Percentiles rank a stretch among this genome's conserved stretches.
phyloP scores from a whole-genome alignment of 1,139 yeast genomes.

The Blastobotrys niveus region DNA sequence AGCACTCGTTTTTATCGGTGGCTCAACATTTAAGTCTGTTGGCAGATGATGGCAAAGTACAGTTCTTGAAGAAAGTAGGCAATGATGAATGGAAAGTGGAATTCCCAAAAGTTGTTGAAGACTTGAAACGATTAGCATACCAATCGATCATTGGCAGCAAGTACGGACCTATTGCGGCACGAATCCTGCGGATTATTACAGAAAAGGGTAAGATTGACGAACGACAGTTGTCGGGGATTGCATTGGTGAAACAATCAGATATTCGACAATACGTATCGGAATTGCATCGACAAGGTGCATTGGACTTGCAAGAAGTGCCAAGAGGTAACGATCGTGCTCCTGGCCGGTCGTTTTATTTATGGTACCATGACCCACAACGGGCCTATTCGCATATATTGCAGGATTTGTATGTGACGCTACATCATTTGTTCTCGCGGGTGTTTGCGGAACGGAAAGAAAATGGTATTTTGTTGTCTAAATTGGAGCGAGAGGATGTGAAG shows the following conservation, averaged over 20 bases:
- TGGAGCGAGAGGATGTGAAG: conserved; percentile 83
- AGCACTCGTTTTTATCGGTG: conserved; percentile 11
- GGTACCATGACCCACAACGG: conserved; percentile 58
- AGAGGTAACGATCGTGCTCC: conserved; percentile 90
- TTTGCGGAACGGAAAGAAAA: conserved; percentile 56
- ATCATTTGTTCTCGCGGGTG: conserved; percentile 52
- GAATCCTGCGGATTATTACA: conserved; percentile 64
- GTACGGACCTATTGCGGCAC: conserved; percentile 46
- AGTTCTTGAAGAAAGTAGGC: conserved; percentile 32
- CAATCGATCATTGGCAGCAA: conserved; percentile 51
- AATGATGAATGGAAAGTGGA: conserved; percentile 42
- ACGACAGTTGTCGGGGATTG: conserved; percentile 69
- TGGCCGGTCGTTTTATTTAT: conserved; percentile 75
- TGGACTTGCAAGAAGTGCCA: conserved; percentile 79
- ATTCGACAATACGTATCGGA: conserved; percentile 48
- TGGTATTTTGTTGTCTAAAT: conserved; percentile 64
- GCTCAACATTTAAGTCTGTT: conserved; percentile 36
- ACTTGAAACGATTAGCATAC: conserved; percentile 49
- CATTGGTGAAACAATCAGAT: conserved; percentile 68
- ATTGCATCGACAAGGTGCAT: conserved; percentile 37
- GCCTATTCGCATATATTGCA: conserved; percentile 48
- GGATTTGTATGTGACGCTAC: conserved; percentile 61
- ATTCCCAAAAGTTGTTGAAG: conserved; percentile 31
- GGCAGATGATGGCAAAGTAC: conserved; percentile 28
- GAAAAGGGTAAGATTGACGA: conserved; percentile 73